Evolutionary conservation across 768 basidiomycete species (phyloP).

Genomic region (Plicaturopsis crispa): DNA sequence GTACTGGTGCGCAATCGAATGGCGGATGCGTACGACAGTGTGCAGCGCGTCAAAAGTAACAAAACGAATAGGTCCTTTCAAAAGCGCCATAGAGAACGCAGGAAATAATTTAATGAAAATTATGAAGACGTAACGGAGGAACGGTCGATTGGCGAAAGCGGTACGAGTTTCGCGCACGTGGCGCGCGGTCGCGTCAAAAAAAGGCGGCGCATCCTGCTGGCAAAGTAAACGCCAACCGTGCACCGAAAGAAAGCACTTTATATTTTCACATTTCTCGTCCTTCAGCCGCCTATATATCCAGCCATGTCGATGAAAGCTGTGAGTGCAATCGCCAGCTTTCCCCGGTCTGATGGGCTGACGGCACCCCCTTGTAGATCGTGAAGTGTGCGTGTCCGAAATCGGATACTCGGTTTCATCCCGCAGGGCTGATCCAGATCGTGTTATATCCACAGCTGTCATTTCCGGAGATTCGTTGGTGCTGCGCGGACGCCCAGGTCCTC

Average conservation of each 20-base stretch:
- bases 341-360: neutral
- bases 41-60: slow-evolving; percentile 77
- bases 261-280: no score
- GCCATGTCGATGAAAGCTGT: slow-evolving; percentile 75
- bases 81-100: no score
- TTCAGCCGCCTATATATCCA: neutral
- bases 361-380: slow-evolving; percentile 34
- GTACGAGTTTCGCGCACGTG: no score
- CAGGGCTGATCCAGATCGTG: slow-evolving; percentile 17
- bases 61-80: no score
- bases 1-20: slow-evolving; percentile 61
- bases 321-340: slow-evolving; percentile 17
- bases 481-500: slow-evolving; percentile 66
- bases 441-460: slow-evolving; percentile 57
- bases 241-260: no score
- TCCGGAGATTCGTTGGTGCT: slow-evolving; percentile 88
- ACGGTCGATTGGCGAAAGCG: no score
- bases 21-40: slow-evolving; percentile 65
- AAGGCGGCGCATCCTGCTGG: no score
- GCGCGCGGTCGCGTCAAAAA: no score
- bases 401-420: slow-evolving; percentile 2
- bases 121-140: no score
- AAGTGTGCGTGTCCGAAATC: slow-evolving; percentile 54
- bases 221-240: no score
- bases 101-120: no score